Base-by-base conservation (phyloP, 2,329 filamentous ascomycete species). In the Alternaria incomplexa region DNA sequence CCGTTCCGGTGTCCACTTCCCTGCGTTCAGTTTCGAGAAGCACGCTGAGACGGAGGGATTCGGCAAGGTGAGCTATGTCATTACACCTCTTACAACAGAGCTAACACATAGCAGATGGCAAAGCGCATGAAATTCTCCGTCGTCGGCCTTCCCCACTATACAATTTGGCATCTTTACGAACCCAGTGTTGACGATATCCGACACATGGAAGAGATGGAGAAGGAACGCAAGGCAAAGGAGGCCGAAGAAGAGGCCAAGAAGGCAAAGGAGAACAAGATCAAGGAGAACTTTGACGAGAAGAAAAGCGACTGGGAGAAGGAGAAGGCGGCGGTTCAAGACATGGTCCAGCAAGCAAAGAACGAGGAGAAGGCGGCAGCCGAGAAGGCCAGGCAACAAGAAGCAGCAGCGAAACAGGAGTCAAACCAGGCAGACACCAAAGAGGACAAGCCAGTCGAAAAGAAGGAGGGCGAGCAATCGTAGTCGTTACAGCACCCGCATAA, bases 131-230 rank as follows among this genome's bases (percentile, higher is more conserved):
- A 91, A 63, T 98, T 93, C 77, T 97, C 94, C 0, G 96, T 99
- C 17, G 91, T 99, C 62, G 96, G 96, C 30, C 86, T 99, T 50
- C 96, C 96, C 7, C 96, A 99, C 79, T 99, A 99, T 81, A 97
- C 93, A 1, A 97, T 99, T 69, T 99, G 96, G 96, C 96, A 99
- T 89, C 85, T 99, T 75, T 99, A 99, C 83, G 96, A 99, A 81
- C 96, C 96, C n/a, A 97, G 93, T 74, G 92, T 97, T 15, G 96
- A 99, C 75, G 96, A 99, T 75, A 92, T 98, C 66, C 90, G 92
- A 63, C 96, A 98, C 76, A 99, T 99, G 96, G 95, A 94, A 87
- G 93, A 97, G 81, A 97, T 98, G 95, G 95, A 98, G 77, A 86
- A 90, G 68, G 94, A 98, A 78, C 89, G 91, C 58, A 86, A 92